phyloP scores from a whole-genome alignment of 345 rosid species.

The Gossypium stocksii region DNA sequence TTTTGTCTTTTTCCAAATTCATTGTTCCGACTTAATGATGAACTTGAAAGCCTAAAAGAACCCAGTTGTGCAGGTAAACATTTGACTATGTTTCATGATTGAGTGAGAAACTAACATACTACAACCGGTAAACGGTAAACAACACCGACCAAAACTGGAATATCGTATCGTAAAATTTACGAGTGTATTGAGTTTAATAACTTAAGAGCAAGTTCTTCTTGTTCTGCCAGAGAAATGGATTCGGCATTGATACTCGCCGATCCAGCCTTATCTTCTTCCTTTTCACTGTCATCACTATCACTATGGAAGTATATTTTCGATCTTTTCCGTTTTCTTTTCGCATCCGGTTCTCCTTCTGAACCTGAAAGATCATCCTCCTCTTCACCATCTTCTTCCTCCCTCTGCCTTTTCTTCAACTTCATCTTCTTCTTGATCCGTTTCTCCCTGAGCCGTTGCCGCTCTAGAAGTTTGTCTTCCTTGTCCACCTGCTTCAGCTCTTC shows the following conservation, averaged over 20 bases:
- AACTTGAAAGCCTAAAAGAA: neutral
- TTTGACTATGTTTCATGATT: neutral
- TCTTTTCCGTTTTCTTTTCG: slow-evolving; percentile 37
- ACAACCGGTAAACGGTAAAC: neutral
- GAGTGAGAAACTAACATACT: neutral
- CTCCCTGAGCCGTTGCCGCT: slow-evolving; percentile 64
- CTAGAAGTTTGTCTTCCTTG: slow-evolving; percentile 73
- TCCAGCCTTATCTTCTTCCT: slow-evolving; percentile 11
- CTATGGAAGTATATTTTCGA: slow-evolving; percentile 49
- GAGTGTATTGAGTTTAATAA: slow-evolving; percentile 56
- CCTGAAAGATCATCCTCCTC: slow-evolving; percentile 42
- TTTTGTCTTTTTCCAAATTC: too few species aligned
- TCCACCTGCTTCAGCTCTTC: slow-evolving; percentile 72
- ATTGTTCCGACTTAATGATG: neutral
- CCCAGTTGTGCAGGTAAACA: neutral
- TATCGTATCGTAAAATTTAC: neutral
- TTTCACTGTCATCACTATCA: slow-evolving; percentile 31
- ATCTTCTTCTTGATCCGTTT: slow-evolving; percentile 63
- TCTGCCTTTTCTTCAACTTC: slow-evolving; percentile 55
- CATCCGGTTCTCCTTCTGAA: slow-evolving; percentile 40
- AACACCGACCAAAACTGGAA: neutral
- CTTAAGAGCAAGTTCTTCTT: slow-evolving; percentile 81
- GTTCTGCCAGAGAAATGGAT: slow-evolving; percentile 60
- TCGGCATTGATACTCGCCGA: slow-evolving; percentile 30
- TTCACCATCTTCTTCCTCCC: slow-evolving; percentile 35